Percentiles rank a stretch among this genome's conserved stretches.
These are phyloP conservation scores for Malus asiatica DNA, from an alignment of 306 rosid species.

Conservation along the genomic window DNA sequence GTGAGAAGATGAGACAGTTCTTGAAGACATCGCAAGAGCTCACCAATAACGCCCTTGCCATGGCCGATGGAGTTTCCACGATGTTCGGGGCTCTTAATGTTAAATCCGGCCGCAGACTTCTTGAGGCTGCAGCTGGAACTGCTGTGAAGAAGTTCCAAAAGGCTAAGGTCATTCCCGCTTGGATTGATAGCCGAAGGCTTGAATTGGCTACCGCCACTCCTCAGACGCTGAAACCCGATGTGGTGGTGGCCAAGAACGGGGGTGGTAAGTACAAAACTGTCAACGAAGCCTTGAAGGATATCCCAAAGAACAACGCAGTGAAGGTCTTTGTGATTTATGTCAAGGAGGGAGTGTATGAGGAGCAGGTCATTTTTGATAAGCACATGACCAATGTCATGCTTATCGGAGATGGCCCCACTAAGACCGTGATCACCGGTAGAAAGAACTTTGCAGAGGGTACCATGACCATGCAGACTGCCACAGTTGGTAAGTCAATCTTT, in stretches of 20 bases:
- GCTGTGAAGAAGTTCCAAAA: background rate
- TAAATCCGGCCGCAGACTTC: background rate
- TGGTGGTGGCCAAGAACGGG: slow-evolving; percentile 59
- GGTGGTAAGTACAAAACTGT: slow-evolving; percentile 51
- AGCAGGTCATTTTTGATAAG: slow-evolving; percentile 25
- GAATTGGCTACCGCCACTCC: slow-evolving; percentile 17
- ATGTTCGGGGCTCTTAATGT: background rate
- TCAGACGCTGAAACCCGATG: slow-evolving; percentile 24
- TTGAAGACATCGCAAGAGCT: slow-evolving; percentile 41
- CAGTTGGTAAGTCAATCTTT: slow-evolving; percentile 38
- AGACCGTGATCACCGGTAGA: slow-evolving; percentile 42
- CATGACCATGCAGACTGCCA: slow-evolving; percentile 45
- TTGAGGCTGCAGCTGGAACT: background rate
- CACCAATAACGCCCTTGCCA: slow-evolving; percentile 56
- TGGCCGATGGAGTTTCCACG: slow-evolving; percentile 25
- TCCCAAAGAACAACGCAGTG: slow-evolving; percentile 31
- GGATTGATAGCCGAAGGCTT: slow-evolving; percentile 28
- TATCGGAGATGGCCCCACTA: slow-evolving; percentile 73
- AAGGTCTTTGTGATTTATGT: slow-evolving; percentile 55
- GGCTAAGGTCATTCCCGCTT: slow-evolving; percentile 25
- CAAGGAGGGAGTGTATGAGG: slow-evolving; percentile 55
- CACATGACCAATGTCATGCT: slow-evolving; percentile 36
- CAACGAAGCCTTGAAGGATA: slow-evolving; percentile 40
- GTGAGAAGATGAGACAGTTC: slow-evolving; percentile 30
- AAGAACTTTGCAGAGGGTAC: slow-evolving; percentile 39